Evolutionary conservation across 345 rosid species (phyloP).

Genomic region (Populus nigra): DNA sequence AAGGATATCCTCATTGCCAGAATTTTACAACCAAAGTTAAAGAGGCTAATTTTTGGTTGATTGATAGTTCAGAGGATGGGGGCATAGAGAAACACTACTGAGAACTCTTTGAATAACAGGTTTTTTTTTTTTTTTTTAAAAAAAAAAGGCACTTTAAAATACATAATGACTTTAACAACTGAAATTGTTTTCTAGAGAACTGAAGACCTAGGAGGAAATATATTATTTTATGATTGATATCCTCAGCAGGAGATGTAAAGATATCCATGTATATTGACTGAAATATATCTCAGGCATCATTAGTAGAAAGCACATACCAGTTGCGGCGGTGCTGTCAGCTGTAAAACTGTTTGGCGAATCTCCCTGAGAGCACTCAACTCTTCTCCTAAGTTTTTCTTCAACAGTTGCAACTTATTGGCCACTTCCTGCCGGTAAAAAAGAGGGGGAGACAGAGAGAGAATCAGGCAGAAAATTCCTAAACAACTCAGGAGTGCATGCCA

Average conservation of each 20-base stretch:
- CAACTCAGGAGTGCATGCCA: background rate
- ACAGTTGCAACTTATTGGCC: constrained; percentile 48
- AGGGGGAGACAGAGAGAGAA: constrained; percentile 6
- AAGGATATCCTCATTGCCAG: background rate
- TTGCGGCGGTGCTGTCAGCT: constrained; percentile 63
- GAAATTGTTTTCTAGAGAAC: background rate
- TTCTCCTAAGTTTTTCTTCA: constrained; percentile 67
- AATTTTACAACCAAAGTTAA: constrained; percentile 3
- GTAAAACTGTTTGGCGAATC: constrained; percentile 71
- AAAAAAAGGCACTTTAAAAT: background rate
- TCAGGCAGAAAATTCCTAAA: constrained; percentile 10
- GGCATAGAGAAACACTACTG: background rate
- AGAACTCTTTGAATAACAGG: background rate
- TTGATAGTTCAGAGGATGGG: background rate
- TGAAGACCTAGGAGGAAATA: background rate
- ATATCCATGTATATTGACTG: background rate
- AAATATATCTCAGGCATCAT: background rate
- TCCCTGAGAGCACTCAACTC: constrained; percentile 56
- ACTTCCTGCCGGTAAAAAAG: constrained; percentile 54
- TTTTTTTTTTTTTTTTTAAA: background rate
- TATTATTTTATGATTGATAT: background rate
- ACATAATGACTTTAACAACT: background rate
- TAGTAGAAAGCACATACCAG: constrained; percentile 49
- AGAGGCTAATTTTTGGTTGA: background rate
- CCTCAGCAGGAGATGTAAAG: background rate